Evolutionary conservation across 345 rosid species (phyloP).

Genomic region (Euphorbia peplus): DNA sequence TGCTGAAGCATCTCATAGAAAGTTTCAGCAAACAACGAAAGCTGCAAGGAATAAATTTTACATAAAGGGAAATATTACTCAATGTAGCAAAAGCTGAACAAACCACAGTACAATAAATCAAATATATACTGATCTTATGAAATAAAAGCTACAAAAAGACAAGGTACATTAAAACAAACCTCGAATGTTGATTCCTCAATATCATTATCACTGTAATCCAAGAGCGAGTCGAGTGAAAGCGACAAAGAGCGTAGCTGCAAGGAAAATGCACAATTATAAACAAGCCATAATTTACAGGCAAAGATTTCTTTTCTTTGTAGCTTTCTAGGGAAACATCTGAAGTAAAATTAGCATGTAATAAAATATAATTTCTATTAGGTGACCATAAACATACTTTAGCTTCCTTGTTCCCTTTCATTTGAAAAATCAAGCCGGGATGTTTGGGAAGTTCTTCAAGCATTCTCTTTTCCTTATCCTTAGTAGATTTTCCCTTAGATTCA

Average conservation of each 20-base stretch:
- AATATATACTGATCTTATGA: too few relatives aligned
- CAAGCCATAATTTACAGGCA: background rate
- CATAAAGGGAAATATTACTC: background rate
- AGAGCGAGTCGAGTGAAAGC: conserved; percentile 82
- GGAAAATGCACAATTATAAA: background rate
- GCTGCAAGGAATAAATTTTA: conserved; percentile 42
- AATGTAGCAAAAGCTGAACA: background rate
- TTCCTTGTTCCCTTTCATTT: conserved; percentile 56
- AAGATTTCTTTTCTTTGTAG: background rate
- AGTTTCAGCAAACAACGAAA: conserved; percentile 89
- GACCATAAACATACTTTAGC: conserved; percentile 55
- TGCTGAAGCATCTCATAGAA: conserved; percentile 90
- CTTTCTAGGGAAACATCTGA: background rate
- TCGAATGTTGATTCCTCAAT: conserved; percentile 91
- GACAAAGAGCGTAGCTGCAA: conserved; percentile 71
- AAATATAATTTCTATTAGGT: conserved; percentile 4
- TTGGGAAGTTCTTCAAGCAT: conserved; percentile 75
- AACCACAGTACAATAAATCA: background rate
- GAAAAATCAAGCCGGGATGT: conserved; percentile 77
- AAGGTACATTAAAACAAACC: conserved; percentile 37
- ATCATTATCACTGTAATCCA: conserved; percentile 89
- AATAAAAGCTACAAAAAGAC: background rate
- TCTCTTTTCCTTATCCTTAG: conserved; percentile 65
- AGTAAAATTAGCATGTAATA: background rate
- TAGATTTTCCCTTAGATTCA: conserved; percentile 39